These are phyloP conservation scores for Boletus patriciae DNA, from an alignment of 768 basidiomycete species.

Conservation along the genomic window DNA sequence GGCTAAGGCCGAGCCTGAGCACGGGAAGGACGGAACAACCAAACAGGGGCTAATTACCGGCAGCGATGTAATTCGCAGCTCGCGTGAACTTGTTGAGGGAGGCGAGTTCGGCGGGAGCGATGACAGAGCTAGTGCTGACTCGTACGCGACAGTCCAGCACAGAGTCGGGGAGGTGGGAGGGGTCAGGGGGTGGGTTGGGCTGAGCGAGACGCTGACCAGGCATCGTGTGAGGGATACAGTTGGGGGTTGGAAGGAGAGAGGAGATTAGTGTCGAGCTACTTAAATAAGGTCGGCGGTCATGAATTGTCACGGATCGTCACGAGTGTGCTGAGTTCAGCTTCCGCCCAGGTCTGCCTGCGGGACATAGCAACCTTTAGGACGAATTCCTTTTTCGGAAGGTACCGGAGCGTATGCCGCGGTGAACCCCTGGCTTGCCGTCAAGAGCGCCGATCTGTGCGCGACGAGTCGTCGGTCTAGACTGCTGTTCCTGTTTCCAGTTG, in stretches of 20 bases:
- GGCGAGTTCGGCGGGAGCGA: constrained; percentile 51
- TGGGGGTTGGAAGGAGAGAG: neutral
- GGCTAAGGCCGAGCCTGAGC: constrained; percentile 39
- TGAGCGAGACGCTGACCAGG: constrained; percentile 57
- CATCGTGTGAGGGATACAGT: constrained; percentile 38
- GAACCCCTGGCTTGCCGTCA: too few relatives aligned
- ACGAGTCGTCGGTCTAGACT: too few relatives aligned
- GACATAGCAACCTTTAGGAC: too few relatives aligned
- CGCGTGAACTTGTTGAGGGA: constrained; percentile 54
- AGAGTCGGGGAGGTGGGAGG: constrained; percentile 63
- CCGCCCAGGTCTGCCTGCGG: too few relatives aligned
- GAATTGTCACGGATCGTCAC: too few relatives aligned
- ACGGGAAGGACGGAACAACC: neutral
- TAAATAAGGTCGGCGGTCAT: too few relatives aligned
- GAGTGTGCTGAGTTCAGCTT: too few relatives aligned
- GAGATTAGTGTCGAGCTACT: too few relatives aligned
- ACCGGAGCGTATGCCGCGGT: too few relatives aligned
- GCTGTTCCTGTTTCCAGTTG: too few relatives aligned
- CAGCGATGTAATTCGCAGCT: constrained; percentile 69
- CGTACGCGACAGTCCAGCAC: constrained; percentile 50
- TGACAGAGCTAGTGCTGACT: constrained; percentile 46
- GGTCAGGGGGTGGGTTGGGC: constrained; percentile 68
- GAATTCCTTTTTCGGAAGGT: too few relatives aligned
- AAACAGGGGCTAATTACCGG: constrained; percentile 44
- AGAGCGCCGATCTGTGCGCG: too few relatives aligned